Conservation (phyloP, 139 green algal genomes). For the Astrephomene gubernaculifera region DNA sequence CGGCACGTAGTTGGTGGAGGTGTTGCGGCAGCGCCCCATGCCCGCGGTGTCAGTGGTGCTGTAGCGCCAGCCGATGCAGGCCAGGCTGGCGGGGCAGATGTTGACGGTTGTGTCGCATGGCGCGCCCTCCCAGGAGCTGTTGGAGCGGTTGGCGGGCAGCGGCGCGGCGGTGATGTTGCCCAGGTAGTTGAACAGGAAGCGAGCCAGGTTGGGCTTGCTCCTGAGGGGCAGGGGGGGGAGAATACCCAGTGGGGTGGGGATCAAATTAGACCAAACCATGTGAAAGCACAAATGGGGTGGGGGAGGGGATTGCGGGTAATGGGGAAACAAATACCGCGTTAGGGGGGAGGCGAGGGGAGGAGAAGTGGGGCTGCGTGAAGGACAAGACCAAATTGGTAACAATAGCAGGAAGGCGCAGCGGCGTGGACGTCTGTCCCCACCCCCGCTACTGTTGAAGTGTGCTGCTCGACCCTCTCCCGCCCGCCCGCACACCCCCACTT, state of each 20-base stretch:
- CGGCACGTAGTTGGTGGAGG: slow-evolving; percentile 67
- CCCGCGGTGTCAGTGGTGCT: slow-evolving; percentile 1
- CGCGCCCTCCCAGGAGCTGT: not conserved
- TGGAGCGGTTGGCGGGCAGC: not conserved
- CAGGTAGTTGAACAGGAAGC: slow-evolving; percentile 66
- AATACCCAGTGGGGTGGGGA: too few species aligned
- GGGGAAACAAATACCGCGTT: too few species aligned
- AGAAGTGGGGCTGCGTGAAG: too few species aligned
- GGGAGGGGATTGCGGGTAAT: too few species aligned
- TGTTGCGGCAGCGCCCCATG: slow-evolving; percentile 62
- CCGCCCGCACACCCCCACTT: not conserved
- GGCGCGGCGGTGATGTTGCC: slow-evolving; percentile 21
- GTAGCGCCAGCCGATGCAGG: slow-evolving; percentile 55
- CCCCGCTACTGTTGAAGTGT: too few species aligned
- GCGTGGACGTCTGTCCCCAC: too few species aligned
- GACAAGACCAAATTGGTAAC: too few species aligned
- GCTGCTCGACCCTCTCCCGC: too few species aligned
- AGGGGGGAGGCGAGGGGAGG: too few species aligned
- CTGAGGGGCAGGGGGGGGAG: not conserved
- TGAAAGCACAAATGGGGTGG: too few species aligned
- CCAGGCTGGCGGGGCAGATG: slow-evolving; percentile 32
- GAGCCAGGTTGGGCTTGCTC: slow-evolving; percentile 55
- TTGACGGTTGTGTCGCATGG: slow-evolving; percentile 48
- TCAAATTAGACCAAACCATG: too few species aligned
- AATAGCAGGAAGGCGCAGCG: too few species aligned